phyloP scores from a whole-genome alignment of 2,329 filamentous ascomycete genomes.

The Neoascochyta sp. region DNA sequence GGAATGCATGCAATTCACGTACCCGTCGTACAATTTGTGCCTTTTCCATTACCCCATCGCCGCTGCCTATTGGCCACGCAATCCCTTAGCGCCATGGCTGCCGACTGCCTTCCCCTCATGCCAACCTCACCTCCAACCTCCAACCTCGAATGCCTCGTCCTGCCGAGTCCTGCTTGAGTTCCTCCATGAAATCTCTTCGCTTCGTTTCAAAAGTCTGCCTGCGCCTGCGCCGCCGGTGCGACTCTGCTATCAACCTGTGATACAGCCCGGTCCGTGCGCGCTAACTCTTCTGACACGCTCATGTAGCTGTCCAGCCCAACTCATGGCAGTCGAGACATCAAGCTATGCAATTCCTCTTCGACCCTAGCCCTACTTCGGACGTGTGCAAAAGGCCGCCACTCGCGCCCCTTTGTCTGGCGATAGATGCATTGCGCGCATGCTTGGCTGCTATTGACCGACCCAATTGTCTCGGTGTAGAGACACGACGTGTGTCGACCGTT shows the following conservation, averaged over 20 bases:
- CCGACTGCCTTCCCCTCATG: constrained; percentile 7
- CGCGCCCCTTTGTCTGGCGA: constrained; percentile 8
- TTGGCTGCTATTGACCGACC: constrained; percentile 19
- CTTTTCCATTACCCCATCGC: constrained; percentile 11
- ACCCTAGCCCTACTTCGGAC: constrained; percentile 16
- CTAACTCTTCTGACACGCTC: constrained; percentile 1
- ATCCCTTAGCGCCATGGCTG: no score
- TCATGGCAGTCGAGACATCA: no score
- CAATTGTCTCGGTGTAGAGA: constrained; percentile 21
- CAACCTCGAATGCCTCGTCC: no score
- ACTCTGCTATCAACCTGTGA: background rate
- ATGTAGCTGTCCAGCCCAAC: no score
- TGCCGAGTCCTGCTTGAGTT: no score
- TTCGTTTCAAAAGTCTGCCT: no score
- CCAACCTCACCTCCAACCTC: constrained; percentile 5
- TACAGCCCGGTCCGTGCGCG: constrained; percentile 2
- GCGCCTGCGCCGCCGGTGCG: no score
- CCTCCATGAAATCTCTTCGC: no score
- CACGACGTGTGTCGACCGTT: constrained; percentile 19
- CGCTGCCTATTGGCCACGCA: constrained; percentile 7
- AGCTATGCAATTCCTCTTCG: constrained; percentile 14
- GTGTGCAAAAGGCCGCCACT: constrained; percentile 19
- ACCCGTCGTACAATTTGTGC: no score
- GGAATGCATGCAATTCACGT: no score
- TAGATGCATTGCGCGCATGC: constrained; percentile 18